Percentiles rank a stretch among this genome's conserved stretches.
Conservation (phyloP, 2,329 filamentous ascomycete genomes). For the Ciborinia camelliae region DNA sequence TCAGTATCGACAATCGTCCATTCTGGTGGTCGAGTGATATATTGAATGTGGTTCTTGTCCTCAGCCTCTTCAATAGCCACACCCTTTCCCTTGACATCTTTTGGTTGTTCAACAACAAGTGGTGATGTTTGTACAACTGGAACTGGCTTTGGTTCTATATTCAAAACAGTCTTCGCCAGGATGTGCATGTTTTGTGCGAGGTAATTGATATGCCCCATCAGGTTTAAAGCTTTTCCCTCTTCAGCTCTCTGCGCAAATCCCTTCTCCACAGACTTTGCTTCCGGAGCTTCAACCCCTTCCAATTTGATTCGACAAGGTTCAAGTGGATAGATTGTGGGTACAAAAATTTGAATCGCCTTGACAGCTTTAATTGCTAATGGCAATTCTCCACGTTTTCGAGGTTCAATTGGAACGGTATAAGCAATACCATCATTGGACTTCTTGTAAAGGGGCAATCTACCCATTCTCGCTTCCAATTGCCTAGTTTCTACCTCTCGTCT, state of each 20-base stretch:
- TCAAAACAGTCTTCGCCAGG: conserved; percentile 55
- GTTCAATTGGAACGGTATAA: conserved; percentile 68
- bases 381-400: conserved; percentile 57
- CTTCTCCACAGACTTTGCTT: conserved; percentile 61
- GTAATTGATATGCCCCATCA: conserved; percentile 75
- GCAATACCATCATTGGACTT: conserved; percentile 67
- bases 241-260: conserved; percentile 59
- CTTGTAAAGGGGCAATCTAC: conserved; percentile 61
- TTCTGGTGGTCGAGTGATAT: conserved; percentile 74
- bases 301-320: conserved; percentile 64
- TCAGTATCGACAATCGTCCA: conserved; percentile 53
- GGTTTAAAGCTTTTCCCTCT: conserved; percentile 54
- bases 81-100: conserved; percentile 20
- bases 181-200: conserved; percentile 67
- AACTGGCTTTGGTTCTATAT: conserved; percentile 23
- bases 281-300: conserved; percentile 57
- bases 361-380: conserved; percentile 59
- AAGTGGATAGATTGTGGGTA: conserved; percentile 70
- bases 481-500: conserved; percentile 63
- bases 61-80: conserved; percentile 33
- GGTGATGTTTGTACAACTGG: conserved; percentile 10
- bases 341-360: conserved; percentile 62
- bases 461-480: conserved; percentile 73
- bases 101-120: neutral
- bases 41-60: conserved; percentile 62